These are phyloP conservation scores for Lagenaria siceraria DNA, from an alignment of 306 rosid genomes.

Conservation along the genomic window DNA sequence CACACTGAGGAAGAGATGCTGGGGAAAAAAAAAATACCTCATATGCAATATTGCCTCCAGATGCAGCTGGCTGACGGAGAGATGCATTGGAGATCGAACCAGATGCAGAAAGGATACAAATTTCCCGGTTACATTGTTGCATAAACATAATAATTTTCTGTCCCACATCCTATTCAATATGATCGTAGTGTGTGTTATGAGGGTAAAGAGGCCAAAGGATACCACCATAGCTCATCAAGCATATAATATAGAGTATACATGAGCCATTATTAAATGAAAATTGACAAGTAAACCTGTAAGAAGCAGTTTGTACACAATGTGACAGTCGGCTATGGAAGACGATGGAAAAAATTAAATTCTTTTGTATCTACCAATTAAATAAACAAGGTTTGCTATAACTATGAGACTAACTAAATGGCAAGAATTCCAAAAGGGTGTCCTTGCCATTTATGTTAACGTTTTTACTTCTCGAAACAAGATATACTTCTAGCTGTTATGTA, in stretches of 20 bases:
- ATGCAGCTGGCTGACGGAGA: constrained; percentile 84
- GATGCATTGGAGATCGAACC: constrained; percentile 84
- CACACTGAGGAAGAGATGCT: not conserved
- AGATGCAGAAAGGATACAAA: constrained; percentile 85
- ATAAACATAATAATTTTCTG: constrained; percentile 82
- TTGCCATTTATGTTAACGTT: not conserved
- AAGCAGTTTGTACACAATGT: not conserved
- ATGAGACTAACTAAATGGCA: not conserved
- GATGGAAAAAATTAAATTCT: not conserved
- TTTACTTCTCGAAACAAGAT: not conserved
- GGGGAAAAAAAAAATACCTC: constrained; percentile 39
- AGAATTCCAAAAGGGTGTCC: not conserved
- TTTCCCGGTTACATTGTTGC: constrained; percentile 94
- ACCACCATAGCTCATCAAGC: not conserved
- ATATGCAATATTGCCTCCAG: constrained; percentile 81
- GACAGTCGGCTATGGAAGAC: not conserved
- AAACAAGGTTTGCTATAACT: not conserved
- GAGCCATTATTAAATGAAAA: not conserved
- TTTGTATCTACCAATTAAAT: not conserved
- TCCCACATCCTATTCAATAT: constrained; percentile 69
- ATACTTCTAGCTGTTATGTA: not conserved
- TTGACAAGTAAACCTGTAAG: not conserved
- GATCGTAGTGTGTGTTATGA: constrained; percentile 23
- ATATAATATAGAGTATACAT: not conserved
- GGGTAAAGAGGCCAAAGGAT: constrained; percentile 15